Conservation (phyloP, 1,139 yeast species). For the Blastobotrys apis region DNA sequence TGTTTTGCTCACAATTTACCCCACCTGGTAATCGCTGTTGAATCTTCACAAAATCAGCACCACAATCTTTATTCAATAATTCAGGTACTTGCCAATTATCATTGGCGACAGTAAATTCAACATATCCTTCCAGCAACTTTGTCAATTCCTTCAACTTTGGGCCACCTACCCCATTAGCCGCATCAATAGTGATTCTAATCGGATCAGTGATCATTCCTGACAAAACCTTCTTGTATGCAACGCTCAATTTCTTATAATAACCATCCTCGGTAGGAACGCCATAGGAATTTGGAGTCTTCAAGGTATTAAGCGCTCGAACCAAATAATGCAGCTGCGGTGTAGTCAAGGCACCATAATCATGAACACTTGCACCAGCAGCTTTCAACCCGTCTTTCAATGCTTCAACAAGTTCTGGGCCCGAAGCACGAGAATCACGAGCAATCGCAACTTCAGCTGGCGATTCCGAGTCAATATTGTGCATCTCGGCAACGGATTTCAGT, state of each 20-base stretch:
- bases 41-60: slow-evolving; percentile 94
- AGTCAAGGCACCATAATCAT: slow-evolving; percentile 69
- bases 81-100: slow-evolving; percentile 52
- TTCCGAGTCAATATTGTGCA: slow-evolving; percentile 43
- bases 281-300: slow-evolving; percentile 41
- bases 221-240: slow-evolving; percentile 41
- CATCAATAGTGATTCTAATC: slow-evolving; percentile 59
- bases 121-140: slow-evolving; percentile 39
- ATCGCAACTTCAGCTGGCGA: slow-evolving; percentile 44
- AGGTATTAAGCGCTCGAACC: slow-evolving; percentile 66
- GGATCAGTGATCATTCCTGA: slow-evolving; percentile 36
- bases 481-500: slow-evolving; percentile 33
- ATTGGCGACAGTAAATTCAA: slow-evolving; percentile 54
- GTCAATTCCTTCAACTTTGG: slow-evolving; percentile 57
- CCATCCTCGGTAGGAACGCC: slow-evolving; percentile 66
- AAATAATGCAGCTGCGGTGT: slow-evolving; percentile 95
- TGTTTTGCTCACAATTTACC: slow-evolving; percentile 38
- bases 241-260: slow-evolving; percentile 62
- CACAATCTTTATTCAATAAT: slow-evolving; percentile 71
- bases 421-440: slow-evolving; percentile 56
- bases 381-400: slow-evolving; percentile 68
- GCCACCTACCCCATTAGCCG: slow-evolving; percentile 96
- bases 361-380: slow-evolving; percentile 43
- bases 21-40: slow-evolving; percentile 73
- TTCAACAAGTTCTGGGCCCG: slow-evolving; percentile 62